Percentiles rank a stretch among this genome's conserved stretches.
phyloP scores from a whole-genome alignment of 1,139 yeast genomes.

The Lodderomyces pseudojiufengensis region DNA sequence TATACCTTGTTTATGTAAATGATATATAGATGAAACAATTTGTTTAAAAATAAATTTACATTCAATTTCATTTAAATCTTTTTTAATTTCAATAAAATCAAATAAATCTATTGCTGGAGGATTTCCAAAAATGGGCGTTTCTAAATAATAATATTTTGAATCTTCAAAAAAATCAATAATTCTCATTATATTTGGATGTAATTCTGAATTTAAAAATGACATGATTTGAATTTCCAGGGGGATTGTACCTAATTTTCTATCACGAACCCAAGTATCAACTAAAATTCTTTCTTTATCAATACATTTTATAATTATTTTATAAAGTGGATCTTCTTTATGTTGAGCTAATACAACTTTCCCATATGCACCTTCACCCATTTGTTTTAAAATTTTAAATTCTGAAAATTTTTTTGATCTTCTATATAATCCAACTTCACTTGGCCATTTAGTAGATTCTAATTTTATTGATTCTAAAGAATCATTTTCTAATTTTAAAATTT shows the following conservation, averaged over 20 bases:
- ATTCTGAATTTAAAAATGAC: constrained; percentile 69
- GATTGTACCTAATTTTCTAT: constrained; percentile 82
- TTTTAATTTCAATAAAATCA: constrained; percentile 82
- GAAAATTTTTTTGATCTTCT: constrained; percentile 64
- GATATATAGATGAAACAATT: constrained; percentile 70
- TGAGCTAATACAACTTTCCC: constrained; percentile 85
- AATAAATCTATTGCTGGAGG: constrained; percentile 90
- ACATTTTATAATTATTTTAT: constrained; percentile 77
- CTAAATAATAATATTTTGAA: constrained; percentile 80
- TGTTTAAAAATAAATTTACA: constrained; percentile 77
- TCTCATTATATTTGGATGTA: constrained; percentile 83
- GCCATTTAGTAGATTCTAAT: constrained; percentile 45
- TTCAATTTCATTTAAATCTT: constrained; percentile 73
- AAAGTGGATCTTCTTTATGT: constrained; percentile 58
- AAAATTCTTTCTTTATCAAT: constrained; percentile 88
- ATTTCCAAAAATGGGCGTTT: constrained; percentile 83
- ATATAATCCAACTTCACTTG: constrained; percentile 52
- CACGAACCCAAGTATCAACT: constrained; percentile 97
- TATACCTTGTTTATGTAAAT: constrained; percentile 80
- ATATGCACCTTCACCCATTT: constrained; percentile 95
- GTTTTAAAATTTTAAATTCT: constrained; percentile 68
- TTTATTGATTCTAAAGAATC: constrained; percentile 35
- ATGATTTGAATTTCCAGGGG: constrained; percentile 93
- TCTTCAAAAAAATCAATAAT: constrained; percentile 92
- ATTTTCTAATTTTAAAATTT: constrained; percentile 43